Conservation (phyloP, 2,329 filamentous ascomycete species). For the Penicillium concentricum region DNA sequence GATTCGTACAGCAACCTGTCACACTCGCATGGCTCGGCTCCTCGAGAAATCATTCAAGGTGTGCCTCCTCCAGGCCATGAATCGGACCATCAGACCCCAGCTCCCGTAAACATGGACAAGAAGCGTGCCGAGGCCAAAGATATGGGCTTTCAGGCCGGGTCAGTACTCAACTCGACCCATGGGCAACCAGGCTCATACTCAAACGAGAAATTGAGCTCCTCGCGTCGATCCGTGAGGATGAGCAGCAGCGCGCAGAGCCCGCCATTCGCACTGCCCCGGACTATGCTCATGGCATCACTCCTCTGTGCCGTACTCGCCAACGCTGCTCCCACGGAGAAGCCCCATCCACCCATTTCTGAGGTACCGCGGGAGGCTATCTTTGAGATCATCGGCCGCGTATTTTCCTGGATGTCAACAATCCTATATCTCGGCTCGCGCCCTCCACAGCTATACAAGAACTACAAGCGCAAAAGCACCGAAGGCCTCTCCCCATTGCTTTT, state of each 20-base stretch:
- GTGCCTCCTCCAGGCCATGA: constrained; percentile 36
- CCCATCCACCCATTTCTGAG: constrained; percentile 23
- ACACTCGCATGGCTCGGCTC: constrained; percentile 28
- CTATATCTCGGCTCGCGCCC: constrained; percentile 60
- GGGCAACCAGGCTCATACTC: constrained; percentile 31
- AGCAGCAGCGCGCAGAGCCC: constrained; percentile 26
- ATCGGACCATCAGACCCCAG: constrained; percentile 18
- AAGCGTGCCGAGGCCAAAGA: constrained; percentile 32
- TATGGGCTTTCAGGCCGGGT: constrained; percentile 25
- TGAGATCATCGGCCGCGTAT: constrained; percentile 50
- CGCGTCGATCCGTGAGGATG: constrained; percentile 29
- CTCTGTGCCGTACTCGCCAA: constrained; percentile 46
- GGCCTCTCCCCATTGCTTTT: constrained; percentile 64
- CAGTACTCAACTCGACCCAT: constrained; percentile 16
- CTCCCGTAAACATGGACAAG: constrained; percentile 19
- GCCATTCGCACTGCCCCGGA: constrained; percentile 42
- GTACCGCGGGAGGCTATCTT: constrained; percentile 29
- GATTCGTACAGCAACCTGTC: constrained; percentile 34
- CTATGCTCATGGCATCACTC: constrained; percentile 46
- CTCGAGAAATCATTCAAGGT: constrained; percentile 36
- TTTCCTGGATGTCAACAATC: constrained; percentile 57
- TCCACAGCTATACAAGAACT: constrained; percentile 67
- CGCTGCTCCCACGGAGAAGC: constrained; percentile 36
- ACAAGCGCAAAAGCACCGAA: constrained; percentile 60
- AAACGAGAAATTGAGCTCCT: constrained; percentile 36